Evolutionary conservation across 2,329 filamentous ascomycete genomes (phyloP), one percentile per base, ranked within the genome.

Genomic region (Domatiomyces catenatus): DNA sequence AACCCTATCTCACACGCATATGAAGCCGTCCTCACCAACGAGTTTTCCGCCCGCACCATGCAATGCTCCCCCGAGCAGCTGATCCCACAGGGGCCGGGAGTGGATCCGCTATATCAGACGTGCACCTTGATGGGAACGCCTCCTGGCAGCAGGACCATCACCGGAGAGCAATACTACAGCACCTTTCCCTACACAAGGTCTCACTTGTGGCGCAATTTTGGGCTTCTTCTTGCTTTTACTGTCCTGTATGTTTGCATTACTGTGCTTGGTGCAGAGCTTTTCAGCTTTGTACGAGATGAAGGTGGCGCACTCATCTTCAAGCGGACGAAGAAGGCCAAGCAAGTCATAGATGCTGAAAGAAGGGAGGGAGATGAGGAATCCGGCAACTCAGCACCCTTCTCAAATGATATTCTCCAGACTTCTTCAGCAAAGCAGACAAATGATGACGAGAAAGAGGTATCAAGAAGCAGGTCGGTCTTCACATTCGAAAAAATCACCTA

Each of bases 211-310:
- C 79, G 85, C 2, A 88, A 90, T 62, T 87, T 85, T 60, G 85
- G 83, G 28, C 80, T 89, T 2, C 67, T 92, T 1, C 79, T 89
- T 57, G 85, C 82, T 0, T 92, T 86, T 57, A 76, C 79, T 1
- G 71, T 86, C 1, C 73, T 87, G 4, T 93, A 90, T 61, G 76
- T 93, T 10, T 57, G 81, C 8, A 66, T 90, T 26, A 90, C 85
- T 0, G 75, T 83, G 4, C 57, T 84, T 19, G 83, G 81, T 1
- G 80, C 82, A 15, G 86, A 93, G 59, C 58, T 76, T 1, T 73
- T 89, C 58, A 75, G 74, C 15, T 84, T 86, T 60, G 67, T 70
- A 1, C 68, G 69, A 15, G 52, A 45, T 17, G 83, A 79, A 5
- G 81, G 80, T n/a, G 83, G 82, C 48, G 82, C 81, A 1, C 63